Conservation (phyloP, 2,329 filamentous ascomycete genomes). For the Penicillium vulpinum region DNA sequence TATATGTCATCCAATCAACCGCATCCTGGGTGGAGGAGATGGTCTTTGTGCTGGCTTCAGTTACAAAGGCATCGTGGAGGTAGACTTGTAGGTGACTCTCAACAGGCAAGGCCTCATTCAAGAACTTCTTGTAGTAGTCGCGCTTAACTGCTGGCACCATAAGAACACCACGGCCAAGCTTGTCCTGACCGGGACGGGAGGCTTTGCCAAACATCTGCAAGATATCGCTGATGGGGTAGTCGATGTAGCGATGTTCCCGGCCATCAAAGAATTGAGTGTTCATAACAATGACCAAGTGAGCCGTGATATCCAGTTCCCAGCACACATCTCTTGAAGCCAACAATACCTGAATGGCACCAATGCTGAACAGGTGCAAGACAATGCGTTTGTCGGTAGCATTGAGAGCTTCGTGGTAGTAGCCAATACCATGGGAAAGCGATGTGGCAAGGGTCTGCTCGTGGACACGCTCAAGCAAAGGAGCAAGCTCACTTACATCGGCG, state of each 20-base stretch:
- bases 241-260: constrained; percentile 92
- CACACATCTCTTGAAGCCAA: constrained; percentile 83
- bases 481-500: constrained; percentile 76
- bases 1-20: constrained; percentile 97
- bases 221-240: constrained; percentile 91
- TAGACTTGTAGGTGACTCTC: constrained; percentile 92
- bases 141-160: constrained; percentile 95
- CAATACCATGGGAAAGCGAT: constrained; percentile 88
- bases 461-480: constrained; percentile 76
- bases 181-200: constrained; percentile 74
- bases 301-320: constrained; percentile 87
- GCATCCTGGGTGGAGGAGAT: constrained; percentile 95
- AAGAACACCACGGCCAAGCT: constrained; percentile 82
- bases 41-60: constrained; percentile 94
- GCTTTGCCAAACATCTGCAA: constrained; percentile 98
- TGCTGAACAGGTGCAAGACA: constrained; percentile 85
- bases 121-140: constrained; percentile 98
- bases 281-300: constrained; percentile 94
- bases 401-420: constrained; percentile 95
- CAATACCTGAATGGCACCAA: constrained; percentile 86
- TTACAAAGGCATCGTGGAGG: constrained; percentile 93
- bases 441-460: constrained; percentile 86
- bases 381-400: constrained; percentile 88
- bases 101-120: constrained; percentile 92
- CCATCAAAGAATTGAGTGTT: constrained; percentile 97